A percentile compares a stretch with the other conserved stretches of the same genome.
phyloP scores from a whole-genome alignment of 306 rosid species.

The Glycine tomentella region DNA sequence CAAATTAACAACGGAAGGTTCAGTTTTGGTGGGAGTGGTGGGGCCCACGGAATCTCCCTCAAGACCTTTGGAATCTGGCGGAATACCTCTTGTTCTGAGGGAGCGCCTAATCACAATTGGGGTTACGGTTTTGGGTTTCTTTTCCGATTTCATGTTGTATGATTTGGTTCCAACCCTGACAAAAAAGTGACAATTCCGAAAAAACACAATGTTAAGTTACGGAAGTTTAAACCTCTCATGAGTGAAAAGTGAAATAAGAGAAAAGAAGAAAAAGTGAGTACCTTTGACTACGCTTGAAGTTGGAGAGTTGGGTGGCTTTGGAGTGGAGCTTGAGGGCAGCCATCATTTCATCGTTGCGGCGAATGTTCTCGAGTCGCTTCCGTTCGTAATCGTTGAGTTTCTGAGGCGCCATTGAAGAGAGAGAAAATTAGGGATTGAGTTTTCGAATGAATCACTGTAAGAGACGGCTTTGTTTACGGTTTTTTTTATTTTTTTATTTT shows the following conservation, averaged over 20 bases:
- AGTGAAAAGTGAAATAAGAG: not conserved
- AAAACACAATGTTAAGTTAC: not conserved
- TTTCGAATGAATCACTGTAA: not conserved
- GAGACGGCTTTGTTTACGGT: no score
- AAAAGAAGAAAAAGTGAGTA: conserved; percentile 10
- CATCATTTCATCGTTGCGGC: conserved; percentile 84
- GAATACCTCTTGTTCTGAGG: conserved; percentile 72
- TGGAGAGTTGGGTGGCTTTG: conserved; percentile 68
- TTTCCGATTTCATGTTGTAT: conserved; percentile 50
- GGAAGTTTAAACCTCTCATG: not conserved
- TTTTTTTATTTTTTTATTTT: no score
- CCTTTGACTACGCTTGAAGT: conserved; percentile 71
- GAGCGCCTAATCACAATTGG: conserved; percentile 76
- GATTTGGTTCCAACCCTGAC: conserved; percentile 65
- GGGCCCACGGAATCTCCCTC: conserved; percentile 34
- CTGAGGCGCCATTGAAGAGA: conserved; percentile 62
- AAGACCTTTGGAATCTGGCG: conserved; percentile 60
- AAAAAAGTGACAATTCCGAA: not conserved
- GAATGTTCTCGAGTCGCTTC: conserved; percentile 85
- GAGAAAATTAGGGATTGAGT: conserved; percentile 33
- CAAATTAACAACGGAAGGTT: conserved; percentile 2
- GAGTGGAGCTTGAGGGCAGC: conserved; percentile 82
- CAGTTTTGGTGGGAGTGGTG: not conserved
- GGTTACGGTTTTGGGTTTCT: conserved; percentile 61
- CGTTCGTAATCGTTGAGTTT: conserved; percentile 80